These are phyloP conservation scores for Coprinopsis strossmayeri DNA, from an alignment of 768 basidiomycete species.

Conservation along the genomic window DNA sequence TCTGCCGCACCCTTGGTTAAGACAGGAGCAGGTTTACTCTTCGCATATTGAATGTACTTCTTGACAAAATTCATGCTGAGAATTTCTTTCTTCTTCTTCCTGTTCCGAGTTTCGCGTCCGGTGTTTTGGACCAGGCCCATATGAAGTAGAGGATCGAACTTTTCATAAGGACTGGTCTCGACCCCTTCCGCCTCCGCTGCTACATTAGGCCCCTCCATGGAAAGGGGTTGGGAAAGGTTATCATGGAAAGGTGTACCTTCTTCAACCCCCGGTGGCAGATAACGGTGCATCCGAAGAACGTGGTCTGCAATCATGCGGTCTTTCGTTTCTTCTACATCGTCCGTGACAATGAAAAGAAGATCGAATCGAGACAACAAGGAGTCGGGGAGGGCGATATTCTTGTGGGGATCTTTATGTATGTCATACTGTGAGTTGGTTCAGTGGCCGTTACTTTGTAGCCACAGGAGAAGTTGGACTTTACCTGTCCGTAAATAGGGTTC, in stretches of 20 bases:
- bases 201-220: constrained; percentile 73
- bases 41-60: constrained; percentile 98
- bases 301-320: constrained; percentile 97
- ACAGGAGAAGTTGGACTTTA: constrained; percentile 24
- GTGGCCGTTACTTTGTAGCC: constrained; percentile 6
- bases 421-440: constrained; percentile 64
- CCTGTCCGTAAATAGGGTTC: constrained; percentile 98
- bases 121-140: constrained; percentile 59
- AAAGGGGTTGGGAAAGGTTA: constrained; percentile 79
- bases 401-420: constrained; percentile 98
- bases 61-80: constrained; percentile 93
- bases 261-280: constrained; percentile 92
- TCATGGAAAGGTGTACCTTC: constrained; percentile 91
- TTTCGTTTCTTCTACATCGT: constrained; percentile 92
- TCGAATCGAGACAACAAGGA: constrained; percentile 98
- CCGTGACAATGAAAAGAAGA: constrained; percentile 94
- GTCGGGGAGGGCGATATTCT: constrained; percentile 96
- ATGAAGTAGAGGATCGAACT: constrained; percentile 93
- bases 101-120: constrained; percentile 43
- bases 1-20: constrained; percentile 93
- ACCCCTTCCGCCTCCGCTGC: constrained; percentile 46
- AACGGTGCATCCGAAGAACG: constrained; percentile 94
- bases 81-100: constrained; percentile 71
- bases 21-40: constrained; percentile 77
- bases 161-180: constrained; percentile 86